Evolutionary conservation across 306 rosid species (phyloP).

Genomic region (Adenanthera pavonina): DNA sequence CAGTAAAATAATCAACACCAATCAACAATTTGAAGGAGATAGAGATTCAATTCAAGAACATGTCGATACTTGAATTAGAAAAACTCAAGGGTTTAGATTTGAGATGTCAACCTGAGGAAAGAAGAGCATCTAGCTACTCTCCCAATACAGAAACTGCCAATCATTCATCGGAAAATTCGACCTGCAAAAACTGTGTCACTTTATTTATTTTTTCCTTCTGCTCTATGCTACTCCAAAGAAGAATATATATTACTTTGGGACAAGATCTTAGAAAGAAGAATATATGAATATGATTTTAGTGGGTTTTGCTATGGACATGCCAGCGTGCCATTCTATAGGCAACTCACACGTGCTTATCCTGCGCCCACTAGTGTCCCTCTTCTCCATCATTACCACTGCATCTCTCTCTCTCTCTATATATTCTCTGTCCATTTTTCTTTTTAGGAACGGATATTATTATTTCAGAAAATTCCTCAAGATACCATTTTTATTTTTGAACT

Average conservation of each 20-base stretch:
- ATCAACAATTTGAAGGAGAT: conserved; percentile 21
- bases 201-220: background rate
- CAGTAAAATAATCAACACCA: background rate
- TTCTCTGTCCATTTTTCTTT: background rate
- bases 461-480: background rate
- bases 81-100: conserved; percentile 2
- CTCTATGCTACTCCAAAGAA: conserved; percentile 17
- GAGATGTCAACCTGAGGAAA: conserved; percentile 33
- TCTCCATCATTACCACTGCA: conserved; percentile 67
- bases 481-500: conserved; percentile 33
- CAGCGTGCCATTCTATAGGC: conserved; percentile 76
- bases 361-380: conserved; percentile 58
- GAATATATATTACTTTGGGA: conserved; percentile 32
- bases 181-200: conserved; percentile 34
- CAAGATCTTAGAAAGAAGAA: conserved; percentile 30
- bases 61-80: conserved; percentile 32
- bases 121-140: conserved; percentile 38
- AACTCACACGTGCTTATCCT: conserved; percentile 81
- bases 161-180: conserved; percentile 49
- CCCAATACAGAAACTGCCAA: conserved; percentile 52
- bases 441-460: background rate
- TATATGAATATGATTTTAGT: conserved; percentile 31
- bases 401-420: background rate
- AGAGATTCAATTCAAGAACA: background rate
- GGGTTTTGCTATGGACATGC: conserved; percentile 44